These are phyloP conservation scores for Arbutus unedo DNA, from an alignment of 148 eudicot species.

Conservation along the genomic window DNA sequence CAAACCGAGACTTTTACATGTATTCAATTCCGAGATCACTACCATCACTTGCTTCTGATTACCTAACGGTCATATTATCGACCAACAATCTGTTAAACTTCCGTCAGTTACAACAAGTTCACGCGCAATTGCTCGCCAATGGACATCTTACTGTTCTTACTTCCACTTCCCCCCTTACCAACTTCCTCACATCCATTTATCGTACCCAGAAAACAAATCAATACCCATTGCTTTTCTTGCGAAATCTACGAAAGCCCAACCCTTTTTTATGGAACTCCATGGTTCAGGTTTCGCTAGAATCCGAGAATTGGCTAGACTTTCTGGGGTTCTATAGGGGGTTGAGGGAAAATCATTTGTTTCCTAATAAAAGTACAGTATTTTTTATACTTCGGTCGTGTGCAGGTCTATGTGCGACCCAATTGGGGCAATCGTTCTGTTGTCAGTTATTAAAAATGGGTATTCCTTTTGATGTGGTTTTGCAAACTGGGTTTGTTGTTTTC, in stretches of 20 bases:
- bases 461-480: conserved; percentile 34
- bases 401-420: conserved; percentile 1
- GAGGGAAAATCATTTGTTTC: conserved; percentile 13
- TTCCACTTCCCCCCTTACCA: conserved; percentile 30
- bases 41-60: conserved; percentile 2
- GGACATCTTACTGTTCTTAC: conserved; percentile 22
- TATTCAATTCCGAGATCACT: conserved; percentile 9
- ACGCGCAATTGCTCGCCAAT: conserved; percentile 32
- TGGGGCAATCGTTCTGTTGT: conserved; percentile 26
- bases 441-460: conserved; percentile 34
- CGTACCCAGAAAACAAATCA: conserved; percentile 21
- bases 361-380: conserved; percentile 24
- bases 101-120: conserved; percentile 31
- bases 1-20: background rate
- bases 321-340: conserved; percentile 20
- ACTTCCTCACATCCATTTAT: conserved; percentile 26
- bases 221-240: conserved; percentile 23
- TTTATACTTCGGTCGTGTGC: conserved; percentile 38
- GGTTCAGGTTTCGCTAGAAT: conserved; percentile 33
- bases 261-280: conserved; percentile 36
- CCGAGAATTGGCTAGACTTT: conserved; percentile 19
- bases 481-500: conserved; percentile 42
- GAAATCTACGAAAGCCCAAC: conserved; percentile 24
- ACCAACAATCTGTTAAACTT: conserved; percentile 7
- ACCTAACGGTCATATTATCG: conserved; percentile 12